A percentile compares a stretch with the other conserved stretches of the same genome.
These are phyloP conservation scores for Nakazawaea sp. DNA, from an alignment of 805 yeast genomes.

Conservation along the genomic window DNA sequence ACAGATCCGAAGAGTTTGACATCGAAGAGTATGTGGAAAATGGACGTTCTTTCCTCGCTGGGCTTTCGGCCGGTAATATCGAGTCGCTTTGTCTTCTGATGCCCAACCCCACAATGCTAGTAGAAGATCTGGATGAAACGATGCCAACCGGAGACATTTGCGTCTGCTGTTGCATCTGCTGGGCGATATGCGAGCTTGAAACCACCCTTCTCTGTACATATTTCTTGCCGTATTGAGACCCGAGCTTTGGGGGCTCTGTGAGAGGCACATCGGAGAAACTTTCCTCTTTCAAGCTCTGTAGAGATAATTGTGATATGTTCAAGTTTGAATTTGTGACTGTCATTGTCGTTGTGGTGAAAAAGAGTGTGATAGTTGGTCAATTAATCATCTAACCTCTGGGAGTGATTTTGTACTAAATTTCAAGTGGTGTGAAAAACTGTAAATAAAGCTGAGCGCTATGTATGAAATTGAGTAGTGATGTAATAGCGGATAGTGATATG, in stretches of 20 bases:
- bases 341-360: background rate
- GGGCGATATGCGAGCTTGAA: background rate
- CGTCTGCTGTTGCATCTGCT: too few species aligned
- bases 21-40: constrained; percentile 2
- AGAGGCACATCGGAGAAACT: constrained; percentile 13
- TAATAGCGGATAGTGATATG: too few species aligned
- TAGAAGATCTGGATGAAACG: constrained; percentile 4
- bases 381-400: too few species aligned
- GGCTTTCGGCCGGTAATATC: constrained; percentile 7
- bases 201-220: background rate
- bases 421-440: too few species aligned
- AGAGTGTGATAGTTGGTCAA: background rate
- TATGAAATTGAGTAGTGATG: too few species aligned
- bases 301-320: constrained; percentile 7
- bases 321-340: constrained; percentile 6
- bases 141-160: too few species aligned
- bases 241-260: constrained; percentile 10
- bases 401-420: too few species aligned
- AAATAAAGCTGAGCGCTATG: too few species aligned
- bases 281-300: constrained; percentile 15
- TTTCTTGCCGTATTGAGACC: background rate
- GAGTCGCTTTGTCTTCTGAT: constrained; percentile 23
- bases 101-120: constrained; percentile 17
- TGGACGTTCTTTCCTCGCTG: constrained; percentile 11
- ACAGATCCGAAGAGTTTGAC: constrained; percentile 6